Evolutionary conservation across 2,329 filamentous ascomycete species (phyloP).

Genomic region (Neocucurbitaria cava): DNA sequence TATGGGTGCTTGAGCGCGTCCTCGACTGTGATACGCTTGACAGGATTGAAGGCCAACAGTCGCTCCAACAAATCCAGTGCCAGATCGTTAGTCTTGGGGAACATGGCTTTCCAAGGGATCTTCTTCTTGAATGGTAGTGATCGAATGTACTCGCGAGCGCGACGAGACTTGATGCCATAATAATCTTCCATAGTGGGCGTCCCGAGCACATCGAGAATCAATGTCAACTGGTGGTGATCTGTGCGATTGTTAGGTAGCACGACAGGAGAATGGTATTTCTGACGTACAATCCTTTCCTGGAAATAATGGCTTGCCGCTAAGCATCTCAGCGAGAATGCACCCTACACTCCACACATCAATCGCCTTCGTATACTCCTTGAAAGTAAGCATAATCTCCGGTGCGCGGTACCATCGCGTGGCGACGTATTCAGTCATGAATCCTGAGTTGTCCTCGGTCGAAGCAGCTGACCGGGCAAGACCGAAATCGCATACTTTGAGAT

Average conservation of each 20-base stretch:
- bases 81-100: conserved; percentile 98
- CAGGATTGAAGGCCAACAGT: conserved; percentile 95
- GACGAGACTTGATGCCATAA: conserved; percentile 98
- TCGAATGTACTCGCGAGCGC: conserved; percentile 96
- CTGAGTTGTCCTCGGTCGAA: conserved; percentile 98
- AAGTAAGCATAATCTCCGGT: conserved; percentile 99
- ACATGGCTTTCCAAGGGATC: conserved; percentile 95
- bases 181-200: conserved; percentile 99
- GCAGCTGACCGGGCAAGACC: conserved; percentile 94
- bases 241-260: conserved; percentile 10
- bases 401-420: conserved; percentile 99
- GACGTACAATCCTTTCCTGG: conserved; percentile 94
- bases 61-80: conserved; percentile 95
- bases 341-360: conserved; percentile 99
- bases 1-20: conserved; percentile 98
- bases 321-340: conserved; percentile 97
- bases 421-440: conserved; percentile 99
- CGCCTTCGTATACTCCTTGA: conserved; percentile 99
- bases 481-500: conserved; percentile 98
- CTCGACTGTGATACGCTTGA: conserved; percentile 97
- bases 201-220: conserved; percentile 95
- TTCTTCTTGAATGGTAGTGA: conserved; percentile 99
- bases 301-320: conserved; percentile 97
- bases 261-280: background rate
- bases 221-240: conserved; percentile 97